These are phyloP conservation scores for Alloteropsis semialata DNA, from an alignment of 176 grass and related monocot genomes.

Conservation along the genomic window DNA sequence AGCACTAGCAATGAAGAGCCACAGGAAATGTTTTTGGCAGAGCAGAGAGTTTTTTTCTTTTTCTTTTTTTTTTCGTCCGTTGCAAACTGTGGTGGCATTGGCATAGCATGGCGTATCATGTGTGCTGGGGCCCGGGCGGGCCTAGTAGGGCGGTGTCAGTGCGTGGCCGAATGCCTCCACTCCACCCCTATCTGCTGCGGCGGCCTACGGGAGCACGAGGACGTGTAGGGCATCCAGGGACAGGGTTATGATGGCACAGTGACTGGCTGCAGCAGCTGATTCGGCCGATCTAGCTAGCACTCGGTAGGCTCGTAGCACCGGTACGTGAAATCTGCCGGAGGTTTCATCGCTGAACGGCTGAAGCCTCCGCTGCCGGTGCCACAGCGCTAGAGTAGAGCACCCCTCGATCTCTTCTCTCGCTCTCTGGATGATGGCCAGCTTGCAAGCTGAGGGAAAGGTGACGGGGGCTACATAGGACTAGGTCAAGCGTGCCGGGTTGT, in stretches of 20 bases:
- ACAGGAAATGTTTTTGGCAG: not conserved
- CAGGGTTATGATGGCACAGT: slow-evolving; percentile 53
- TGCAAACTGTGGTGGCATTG: not conserved
- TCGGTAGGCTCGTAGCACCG: not conserved
- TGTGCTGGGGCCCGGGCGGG: not conserved
- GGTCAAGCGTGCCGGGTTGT: not conserved
- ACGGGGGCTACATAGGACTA: not conserved
- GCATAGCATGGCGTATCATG: slow-evolving; percentile 26
- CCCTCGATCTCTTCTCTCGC: not conserved
- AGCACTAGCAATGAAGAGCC: too few relatives aligned
- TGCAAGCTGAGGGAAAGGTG: not conserved
- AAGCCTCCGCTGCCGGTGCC: not conserved
- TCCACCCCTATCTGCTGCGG: slow-evolving; percentile 34
- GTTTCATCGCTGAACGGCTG: not conserved
- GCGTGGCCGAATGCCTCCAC: slow-evolving; percentile 36
- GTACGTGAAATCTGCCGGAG: slow-evolving; percentile 7
- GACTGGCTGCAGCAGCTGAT: slow-evolving; percentile 26
- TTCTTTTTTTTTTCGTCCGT: not conserved
- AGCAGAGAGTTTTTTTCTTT: not conserved
- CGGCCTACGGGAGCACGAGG: not conserved
- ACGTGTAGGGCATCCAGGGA: slow-evolving; percentile 41
- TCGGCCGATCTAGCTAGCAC: not conserved
- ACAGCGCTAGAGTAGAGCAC: not conserved
- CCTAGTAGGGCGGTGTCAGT: not conserved
- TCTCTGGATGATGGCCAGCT: not conserved